A percentile compares a stretch with the other conserved stretches of the same genome.
Conservation (phyloP, 257 asterid species). For the Solanum lycopersicoides region DNA sequence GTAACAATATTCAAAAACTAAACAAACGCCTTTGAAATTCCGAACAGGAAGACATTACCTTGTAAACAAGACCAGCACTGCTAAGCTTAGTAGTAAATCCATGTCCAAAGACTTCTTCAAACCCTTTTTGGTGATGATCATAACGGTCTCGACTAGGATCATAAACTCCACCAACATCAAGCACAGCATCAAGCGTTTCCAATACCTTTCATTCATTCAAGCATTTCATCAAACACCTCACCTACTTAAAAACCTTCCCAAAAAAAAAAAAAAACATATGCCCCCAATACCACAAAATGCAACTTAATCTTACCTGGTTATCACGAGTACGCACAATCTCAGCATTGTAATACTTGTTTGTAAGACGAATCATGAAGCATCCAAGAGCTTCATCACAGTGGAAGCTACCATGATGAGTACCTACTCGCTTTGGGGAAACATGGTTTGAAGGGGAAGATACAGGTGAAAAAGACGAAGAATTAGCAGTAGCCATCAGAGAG, state of each 20-base stretch:
- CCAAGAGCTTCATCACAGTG: slow-evolving; percentile 18
- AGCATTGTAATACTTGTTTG: slow-evolving; percentile 8
- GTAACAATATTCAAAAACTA: background rate
- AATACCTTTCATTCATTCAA: slow-evolving; percentile 5
- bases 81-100: slow-evolving; percentile 16
- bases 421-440: background rate
- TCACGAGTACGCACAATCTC: slow-evolving; percentile 11
- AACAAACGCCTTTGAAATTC: background rate
- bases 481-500: background rate
- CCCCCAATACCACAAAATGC: background rate
- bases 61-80: slow-evolving; percentile 24
- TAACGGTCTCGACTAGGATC: slow-evolving; percentile 31
- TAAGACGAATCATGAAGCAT: slow-evolving; percentile 17
- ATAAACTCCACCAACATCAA: slow-evolving; percentile 34
- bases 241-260: background rate
- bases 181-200: slow-evolving; percentile 24
- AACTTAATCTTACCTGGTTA: background rate
- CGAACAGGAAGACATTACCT: background rate
- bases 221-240: background rate
- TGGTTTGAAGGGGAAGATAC: background rate
- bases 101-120: slow-evolving; percentile 13
- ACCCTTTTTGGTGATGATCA: slow-evolving; percentile 30
- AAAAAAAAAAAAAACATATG: no score
- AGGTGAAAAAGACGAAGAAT: background rate
- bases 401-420: slow-evolving; percentile 19